Evolutionary conservation across 2,329 filamentous ascomycete genomes (phyloP).

Genomic region (Alternaria ventricosa): DNA sequence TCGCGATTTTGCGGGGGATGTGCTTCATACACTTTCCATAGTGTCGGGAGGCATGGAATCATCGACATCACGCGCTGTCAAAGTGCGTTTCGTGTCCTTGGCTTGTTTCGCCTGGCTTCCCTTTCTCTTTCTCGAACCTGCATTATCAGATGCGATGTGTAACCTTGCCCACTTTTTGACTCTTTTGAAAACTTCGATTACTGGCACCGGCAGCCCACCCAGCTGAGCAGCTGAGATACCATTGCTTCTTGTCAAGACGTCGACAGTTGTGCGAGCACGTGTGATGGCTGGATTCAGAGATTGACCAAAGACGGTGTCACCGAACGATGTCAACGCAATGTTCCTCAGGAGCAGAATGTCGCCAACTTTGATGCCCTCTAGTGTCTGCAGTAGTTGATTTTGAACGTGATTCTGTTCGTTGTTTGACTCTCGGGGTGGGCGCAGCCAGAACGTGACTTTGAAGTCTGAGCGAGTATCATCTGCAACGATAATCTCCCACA

Average conservation of each 20-base stretch:
- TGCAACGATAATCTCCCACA: slow-evolving; percentile 62
- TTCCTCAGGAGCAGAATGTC: slow-evolving; percentile 83
- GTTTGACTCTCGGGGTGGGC: slow-evolving; percentile 37
- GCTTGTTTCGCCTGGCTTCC: slow-evolving; percentile 5
- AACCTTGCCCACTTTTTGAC: slow-evolving; percentile 78
- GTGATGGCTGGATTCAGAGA: slow-evolving; percentile 76
- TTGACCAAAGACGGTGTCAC: slow-evolving; percentile 81
- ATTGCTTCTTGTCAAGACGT: slow-evolving; percentile 67
- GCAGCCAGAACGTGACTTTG: slow-evolving; percentile 83
- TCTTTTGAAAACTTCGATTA: slow-evolving; percentile 67
- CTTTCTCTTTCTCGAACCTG: slow-evolving; percentile 28
- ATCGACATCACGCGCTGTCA: slow-evolving; percentile 12
- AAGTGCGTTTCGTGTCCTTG: slow-evolving; percentile 17
- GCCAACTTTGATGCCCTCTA: slow-evolving; percentile 64
- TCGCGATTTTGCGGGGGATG: neutral
- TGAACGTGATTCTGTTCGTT: slow-evolving; percentile 27
- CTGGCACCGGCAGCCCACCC: slow-evolving; percentile 52
- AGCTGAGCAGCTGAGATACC: slow-evolving; percentile 57
- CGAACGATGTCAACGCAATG: slow-evolving; percentile 78
- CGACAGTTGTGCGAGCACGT: slow-evolving; percentile 68
- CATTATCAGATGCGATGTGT: slow-evolving; percentile 63
- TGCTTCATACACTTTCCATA: slow-evolving; percentile 30
- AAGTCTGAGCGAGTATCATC: slow-evolving; percentile 87
- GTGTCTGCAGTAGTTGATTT: slow-evolving; percentile 48
- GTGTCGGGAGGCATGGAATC: slow-evolving; percentile 43